These are phyloP conservation scores for Xylaria acuta DNA, from an alignment of 495 filamentous ascomycete genomes.

Conservation along the genomic window DNA sequence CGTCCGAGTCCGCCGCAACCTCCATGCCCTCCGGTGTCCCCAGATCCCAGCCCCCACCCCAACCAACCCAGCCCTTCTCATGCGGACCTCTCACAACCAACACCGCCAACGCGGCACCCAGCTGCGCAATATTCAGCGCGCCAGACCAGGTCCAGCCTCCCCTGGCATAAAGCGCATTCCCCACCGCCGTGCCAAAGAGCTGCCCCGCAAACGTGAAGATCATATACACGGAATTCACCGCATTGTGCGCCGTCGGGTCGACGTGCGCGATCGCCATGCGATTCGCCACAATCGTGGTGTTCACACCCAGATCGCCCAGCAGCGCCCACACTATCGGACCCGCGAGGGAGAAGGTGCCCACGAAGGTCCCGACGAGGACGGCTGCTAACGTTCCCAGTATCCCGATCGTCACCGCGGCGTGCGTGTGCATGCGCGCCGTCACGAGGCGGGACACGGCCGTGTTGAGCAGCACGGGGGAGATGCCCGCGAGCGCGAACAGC, in stretches of 20 bases:
- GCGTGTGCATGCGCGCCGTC: constrained; percentile 66
- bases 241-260: constrained; percentile 69
- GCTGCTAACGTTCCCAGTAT: constrained; percentile 58
- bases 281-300: constrained; percentile 72
- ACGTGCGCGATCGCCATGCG: constrained; percentile 69
- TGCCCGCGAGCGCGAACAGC: constrained; percentile 73
- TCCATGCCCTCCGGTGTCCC: constrained; percentile 5
- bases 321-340: constrained; percentile 73
- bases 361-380: constrained; percentile 68
- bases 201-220: constrained; percentile 73
- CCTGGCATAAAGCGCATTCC: constrained; percentile 69
- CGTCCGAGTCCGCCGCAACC: neutral
- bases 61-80: constrained; percentile 70
- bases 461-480: constrained; percentile 63
- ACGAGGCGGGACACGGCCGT: constrained; percentile 66
- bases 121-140: constrained; percentile 66
- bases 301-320: constrained; percentile 71
- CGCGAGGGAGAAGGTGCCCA: constrained; percentile 64
- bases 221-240: constrained; percentile 80
- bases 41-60: constrained; percentile 64
- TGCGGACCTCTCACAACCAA: constrained; percentile 61
- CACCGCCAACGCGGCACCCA: constrained; percentile 59
- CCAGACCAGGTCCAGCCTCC: constrained; percentile 69
- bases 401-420: constrained; percentile 64
- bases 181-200: constrained; percentile 71